Evolutionary conservation across 2,329 filamentous ascomycete genomes (phyloP), one percentile per base, ranked within the genome.

Genomic region (Elsinoe perseae): DNA sequence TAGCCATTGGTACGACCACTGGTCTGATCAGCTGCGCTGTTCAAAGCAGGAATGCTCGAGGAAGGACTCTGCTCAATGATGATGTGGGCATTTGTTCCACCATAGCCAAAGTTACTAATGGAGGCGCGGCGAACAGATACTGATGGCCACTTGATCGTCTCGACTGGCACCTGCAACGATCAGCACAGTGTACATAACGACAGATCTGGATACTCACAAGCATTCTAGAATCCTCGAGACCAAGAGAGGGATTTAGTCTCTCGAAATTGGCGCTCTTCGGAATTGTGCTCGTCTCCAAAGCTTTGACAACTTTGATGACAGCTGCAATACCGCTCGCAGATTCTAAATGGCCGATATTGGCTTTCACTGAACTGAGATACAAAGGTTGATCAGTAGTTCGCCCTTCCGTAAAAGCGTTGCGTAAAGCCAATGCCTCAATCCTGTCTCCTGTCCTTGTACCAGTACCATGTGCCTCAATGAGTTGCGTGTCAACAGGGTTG

Each of bases 11-110:
- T 6, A 30, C 6, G 28, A 10, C 6, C n/a, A n/a, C n/a, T 30
- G 28, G 5, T 6, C 10, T 30, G 28, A 5, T 30, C 10, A 30
- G 28, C 5, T 30, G 5, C 6, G 10, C 28, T 10, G 5, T 30
- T 30, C 6, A 30, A 60, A 80, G 77, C 18, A n/a, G n/a, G n/a
- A n/a, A n/a, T n/a, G n/a, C n/a, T n/a, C n/a, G n/a, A n/a, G n/a
- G n/a, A n/a, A n/a, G n/a, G n/a, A n/a, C n/a, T n/a, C n/a, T n/a
- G n/a, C 10, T 81, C 77, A 43, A 80, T 59, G 34, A 80, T 75
- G 1, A 75, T 71, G 59, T 82, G 79, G 1, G 74, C 75, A 54
- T 81, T 81, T 2, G 78, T 79, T 38, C 80, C 80, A 1, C 80
- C 80, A 61, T 78, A 82, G 2, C 80, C 80, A 60, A 82, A 82